Evolutionary conservation across 176 grass and related monocot genomes (phyloP), one percentile per base, ranked within the genome.

Genomic region (Neostapfia colusana): DNA sequence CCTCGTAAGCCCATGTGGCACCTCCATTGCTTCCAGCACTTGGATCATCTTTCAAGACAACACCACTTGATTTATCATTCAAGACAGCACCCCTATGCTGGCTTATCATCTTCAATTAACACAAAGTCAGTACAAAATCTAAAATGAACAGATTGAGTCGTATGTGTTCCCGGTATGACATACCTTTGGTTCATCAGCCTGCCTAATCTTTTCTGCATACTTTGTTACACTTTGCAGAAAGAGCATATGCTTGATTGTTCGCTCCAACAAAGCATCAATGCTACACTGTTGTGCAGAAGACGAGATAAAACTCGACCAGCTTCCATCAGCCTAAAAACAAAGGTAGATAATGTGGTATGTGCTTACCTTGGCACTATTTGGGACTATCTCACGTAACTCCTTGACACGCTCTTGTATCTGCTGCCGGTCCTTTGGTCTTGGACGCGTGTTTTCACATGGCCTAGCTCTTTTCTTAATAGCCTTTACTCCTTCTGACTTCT

Each of bases 231-330:
- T n/a, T n/a, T n/a, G n/a, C n/a, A n/a, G 80, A 87, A 99, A 99
- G 65, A 99, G 84, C 95, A 99, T 99, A 76, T 99, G 95, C 71
- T 92, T 99, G 79, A 99, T 92, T 42, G 95, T 99, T 56, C 92
- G 92, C 70, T 99, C 92, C 91, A 99, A 88, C 70, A 99, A 92
- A 90, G 95, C 85, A 78, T 99, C 95, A 88, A 99, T 99, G 87
- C 95, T 99, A 88, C 95, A 99, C 95, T 99, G 95, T 81, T 92
- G 77, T 56, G 70, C 43, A 49, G 25, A 73, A 49, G 51, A 72
- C 63, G 65, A 73, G 4, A 80, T 35, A 75, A 62, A 69, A 26
- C 10, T 74, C 67, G 81, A 28, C 16, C 3, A 84, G 17, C 66
- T 69, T 41, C 45, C 11, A 69, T 38, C 17, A 77, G 17, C 44